Percentiles rank a stretch among this genome's conserved stretches.
Conservation (phyloP, 2,329 filamentous ascomycete genomes). For the Cucurbitaria berberidis region DNA sequence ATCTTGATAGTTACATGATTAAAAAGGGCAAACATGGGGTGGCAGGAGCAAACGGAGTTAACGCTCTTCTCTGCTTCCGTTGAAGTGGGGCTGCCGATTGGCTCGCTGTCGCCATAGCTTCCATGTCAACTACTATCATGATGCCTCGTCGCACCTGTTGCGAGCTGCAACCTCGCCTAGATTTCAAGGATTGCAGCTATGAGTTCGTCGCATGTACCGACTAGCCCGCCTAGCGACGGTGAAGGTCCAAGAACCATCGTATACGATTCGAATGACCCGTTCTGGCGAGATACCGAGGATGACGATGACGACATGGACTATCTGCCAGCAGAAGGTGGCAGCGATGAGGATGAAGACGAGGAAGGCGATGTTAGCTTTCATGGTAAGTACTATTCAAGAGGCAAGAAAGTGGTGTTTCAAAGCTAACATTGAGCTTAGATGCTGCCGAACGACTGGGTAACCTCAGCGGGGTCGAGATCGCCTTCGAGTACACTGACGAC, state of each 20-base stretch:
- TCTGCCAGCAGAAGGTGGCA: constrained; percentile 52
- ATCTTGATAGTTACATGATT: too few species aligned
- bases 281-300: constrained; percentile 42
- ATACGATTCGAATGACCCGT: constrained; percentile 43
- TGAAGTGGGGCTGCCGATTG: background rate
- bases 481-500: constrained; percentile 48
- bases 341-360: constrained; percentile 49
- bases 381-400: constrained; percentile 24
- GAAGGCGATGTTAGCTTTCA: constrained; percentile 46
- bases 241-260: constrained; percentile 34
- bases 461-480: constrained; percentile 51
- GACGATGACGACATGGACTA: constrained; percentile 60
- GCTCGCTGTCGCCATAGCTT: background rate
- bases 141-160: background rate
- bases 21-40: background rate
- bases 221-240: constrained; percentile 32
- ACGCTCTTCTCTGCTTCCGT: background rate
- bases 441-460: constrained; percentile 51
- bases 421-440: constrained; percentile 33
- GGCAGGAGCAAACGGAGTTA: background rate
- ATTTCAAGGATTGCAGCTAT: constrained; percentile 16
- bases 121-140: background rate
- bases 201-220: constrained; percentile 33
- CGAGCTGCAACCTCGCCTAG: background rate
- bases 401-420: background rate